Evolutionary conservation across 2,329 filamentous ascomycete genomes (phyloP).

Genomic region (Samsoniella hepiali): DNA sequence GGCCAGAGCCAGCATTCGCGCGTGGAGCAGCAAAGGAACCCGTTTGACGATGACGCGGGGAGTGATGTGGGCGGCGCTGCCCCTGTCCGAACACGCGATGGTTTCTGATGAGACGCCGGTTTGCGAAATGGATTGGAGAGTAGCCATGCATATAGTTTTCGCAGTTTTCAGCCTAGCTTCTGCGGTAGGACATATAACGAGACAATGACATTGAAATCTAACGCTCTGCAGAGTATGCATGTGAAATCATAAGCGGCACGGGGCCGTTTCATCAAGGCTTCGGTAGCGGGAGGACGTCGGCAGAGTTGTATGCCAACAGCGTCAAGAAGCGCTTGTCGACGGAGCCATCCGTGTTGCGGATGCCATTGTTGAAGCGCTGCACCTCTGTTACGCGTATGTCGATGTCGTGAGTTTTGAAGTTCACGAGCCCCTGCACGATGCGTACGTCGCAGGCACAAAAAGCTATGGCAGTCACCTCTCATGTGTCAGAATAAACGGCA

Average conservation of each 20-base stretch:
- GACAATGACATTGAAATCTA: too few species aligned
- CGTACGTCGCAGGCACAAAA: background rate
- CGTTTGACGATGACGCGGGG: slow-evolving; percentile 32
- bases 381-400: background rate
- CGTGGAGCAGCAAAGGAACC: slow-evolving; percentile 23
- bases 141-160: too few species aligned
- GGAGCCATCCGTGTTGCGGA: background rate
- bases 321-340: background rate
- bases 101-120: slow-evolving; percentile 28
- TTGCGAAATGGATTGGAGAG: background rate
- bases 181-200: too few species aligned
- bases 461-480: background rate
- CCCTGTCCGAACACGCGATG: slow-evolving; percentile 40
- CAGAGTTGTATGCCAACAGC: background rate
- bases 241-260: too few species aligned
- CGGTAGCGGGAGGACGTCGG: slow-evolving; percentile 28
- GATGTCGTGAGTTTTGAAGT: background rate
- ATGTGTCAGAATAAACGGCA: too few species aligned
- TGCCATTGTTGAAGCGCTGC: background rate
- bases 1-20: slow-evolving; percentile 26
- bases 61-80: slow-evolving; percentile 33
- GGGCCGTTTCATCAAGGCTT: slow-evolving; percentile 35
- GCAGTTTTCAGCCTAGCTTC: too few species aligned
- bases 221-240: too few species aligned
- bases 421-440: background rate